Conservation (phyloP, 2,329 filamentous ascomycete species). For the Exserohilum rostratum region DNA sequence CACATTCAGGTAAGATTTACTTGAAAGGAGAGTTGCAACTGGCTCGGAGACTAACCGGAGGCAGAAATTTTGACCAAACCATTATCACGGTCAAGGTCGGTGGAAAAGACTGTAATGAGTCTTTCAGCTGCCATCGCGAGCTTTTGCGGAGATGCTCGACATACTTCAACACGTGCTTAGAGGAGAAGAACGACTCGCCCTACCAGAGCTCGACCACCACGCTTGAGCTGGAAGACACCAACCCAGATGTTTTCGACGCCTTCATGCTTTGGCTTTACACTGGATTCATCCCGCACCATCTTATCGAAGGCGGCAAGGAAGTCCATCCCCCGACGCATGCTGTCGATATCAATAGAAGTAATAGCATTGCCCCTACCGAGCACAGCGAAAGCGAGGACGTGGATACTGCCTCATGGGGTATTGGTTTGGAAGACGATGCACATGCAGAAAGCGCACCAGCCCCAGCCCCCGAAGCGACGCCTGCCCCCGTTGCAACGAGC, state of each 20-base stretch:
- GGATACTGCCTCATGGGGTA: slow-evolving; percentile 44
- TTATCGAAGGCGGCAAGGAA: slow-evolving; percentile 45
- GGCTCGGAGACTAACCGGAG: slow-evolving; percentile 20
- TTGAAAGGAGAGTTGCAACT: neutral
- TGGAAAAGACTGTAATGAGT: slow-evolving; percentile 37
- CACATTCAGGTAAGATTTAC: slow-evolving; percentile 38
- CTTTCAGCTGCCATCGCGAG: slow-evolving; percentile 45
- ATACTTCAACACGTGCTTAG: slow-evolving; percentile 41
- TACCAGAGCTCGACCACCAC: slow-evolving; percentile 36
- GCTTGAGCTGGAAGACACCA: slow-evolving; percentile 42
- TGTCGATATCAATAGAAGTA: slow-evolving; percentile 28
- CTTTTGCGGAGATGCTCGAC: slow-evolving; percentile 42
- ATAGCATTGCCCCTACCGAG: slow-evolving; percentile 19
- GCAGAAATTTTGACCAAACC: slow-evolving; percentile 46
- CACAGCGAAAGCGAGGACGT: slow-evolving; percentile 38
- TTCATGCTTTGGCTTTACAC: slow-evolving; percentile 49
- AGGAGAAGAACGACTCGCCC: slow-evolving; percentile 38
- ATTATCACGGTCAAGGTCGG: slow-evolving; percentile 46
- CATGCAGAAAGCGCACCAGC: slow-evolving; percentile 13
- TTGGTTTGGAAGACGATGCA: slow-evolving; percentile 41
- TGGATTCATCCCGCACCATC: slow-evolving; percentile 44
- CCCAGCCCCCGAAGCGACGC: slow-evolving; percentile 16
- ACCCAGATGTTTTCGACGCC: slow-evolving; percentile 46
- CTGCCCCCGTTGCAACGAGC: slow-evolving; percentile 19
- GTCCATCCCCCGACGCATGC: slow-evolving; percentile 36